phyloP scores from a whole-genome alignment of 768 basidiomycete species.

The Pleurotus pulmonarius region DNA sequence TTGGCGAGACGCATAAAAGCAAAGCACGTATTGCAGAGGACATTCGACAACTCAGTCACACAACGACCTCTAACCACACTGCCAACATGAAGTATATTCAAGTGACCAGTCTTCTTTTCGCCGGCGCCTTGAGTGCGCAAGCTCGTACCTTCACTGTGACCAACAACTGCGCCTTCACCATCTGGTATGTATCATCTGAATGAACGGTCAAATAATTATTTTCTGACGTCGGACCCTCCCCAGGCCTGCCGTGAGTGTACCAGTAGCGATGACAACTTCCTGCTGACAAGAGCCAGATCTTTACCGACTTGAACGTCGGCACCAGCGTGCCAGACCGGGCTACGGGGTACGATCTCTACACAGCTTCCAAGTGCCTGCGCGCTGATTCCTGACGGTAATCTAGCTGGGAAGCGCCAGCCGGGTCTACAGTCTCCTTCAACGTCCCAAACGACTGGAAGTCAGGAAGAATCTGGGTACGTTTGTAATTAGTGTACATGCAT shows the following conservation, averaged over 20 bases:
- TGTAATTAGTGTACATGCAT: background rate
- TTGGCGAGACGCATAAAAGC: no score
- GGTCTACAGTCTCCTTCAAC: conserved; percentile 26
- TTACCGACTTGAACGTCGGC: conserved; percentile 11
- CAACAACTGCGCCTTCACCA: conserved; percentile 42
- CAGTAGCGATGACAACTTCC: background rate
- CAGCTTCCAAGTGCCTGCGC: no score
- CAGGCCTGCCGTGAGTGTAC: conserved; percentile 22
- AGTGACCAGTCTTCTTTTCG: conserved; percentile 19
- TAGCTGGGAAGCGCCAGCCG: conserved; percentile 27
- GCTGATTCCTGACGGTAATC: no score
- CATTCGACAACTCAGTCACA: no score
- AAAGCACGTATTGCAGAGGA: no score
- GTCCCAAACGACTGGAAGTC: conserved; percentile 52
- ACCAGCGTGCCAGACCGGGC: background rate
- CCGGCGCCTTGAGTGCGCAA: conserved; percentile 35
- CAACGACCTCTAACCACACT: no score
- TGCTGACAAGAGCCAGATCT: background rate
- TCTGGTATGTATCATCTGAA: conserved; percentile 27
- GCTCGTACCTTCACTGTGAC: conserved; percentile 32
- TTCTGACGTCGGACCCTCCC: conserved; percentile 23
- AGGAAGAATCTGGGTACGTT: conserved; percentile 35
- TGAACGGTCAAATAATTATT: background rate
- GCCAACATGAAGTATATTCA: background rate
- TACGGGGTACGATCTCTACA: no score